Percentiles rank a stretch among this genome's conserved stretches.
phyloP scores from a whole-genome alignment of 2,329 filamentous ascomycete genomes.

The Fusarium verrucosum region DNA sequence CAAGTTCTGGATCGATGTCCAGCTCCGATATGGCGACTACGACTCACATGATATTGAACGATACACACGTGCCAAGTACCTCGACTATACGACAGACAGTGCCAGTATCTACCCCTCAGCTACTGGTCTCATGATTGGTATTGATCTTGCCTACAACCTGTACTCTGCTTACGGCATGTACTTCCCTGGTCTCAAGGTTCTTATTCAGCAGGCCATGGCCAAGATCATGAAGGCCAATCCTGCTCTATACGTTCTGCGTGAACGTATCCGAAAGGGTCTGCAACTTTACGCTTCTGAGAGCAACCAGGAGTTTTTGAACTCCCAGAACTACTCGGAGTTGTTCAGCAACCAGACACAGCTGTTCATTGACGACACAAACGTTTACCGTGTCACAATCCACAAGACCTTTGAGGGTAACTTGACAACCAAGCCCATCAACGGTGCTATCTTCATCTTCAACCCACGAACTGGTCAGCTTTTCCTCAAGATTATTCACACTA shows the following conservation, averaged over 20 bases:
- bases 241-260: slow-evolving; percentile 91
- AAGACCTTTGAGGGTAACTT: slow-evolving; percentile 99
- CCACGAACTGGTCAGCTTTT: slow-evolving; percentile 97
- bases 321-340: slow-evolving; percentile 97
- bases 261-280: slow-evolving; percentile 97
- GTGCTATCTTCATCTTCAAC: slow-evolving; percentile 99
- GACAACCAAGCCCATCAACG: slow-evolving; percentile 99
- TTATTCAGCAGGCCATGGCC: slow-evolving; percentile 97
- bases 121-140: slow-evolving; percentile 96
- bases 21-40: slow-evolving; percentile 96
- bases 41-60: slow-evolving; percentile 99
- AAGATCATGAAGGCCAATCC: slow-evolving; percentile 99
- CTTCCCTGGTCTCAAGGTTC: slow-evolving; percentile 95
- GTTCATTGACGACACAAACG: slow-evolving; percentile 99
- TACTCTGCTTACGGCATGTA: slow-evolving; percentile 99
- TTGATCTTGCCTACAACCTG: slow-evolving; percentile 96
- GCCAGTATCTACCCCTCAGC: slow-evolving; percentile 98
- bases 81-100: slow-evolving; percentile 98
- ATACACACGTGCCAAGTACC: slow-evolving; percentile 96
- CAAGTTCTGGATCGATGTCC: slow-evolving; percentile 99
- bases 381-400: slow-evolving; percentile 99
- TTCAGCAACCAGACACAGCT: slow-evolving; percentile 99
- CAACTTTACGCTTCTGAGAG: slow-evolving; percentile 98
- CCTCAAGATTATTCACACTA: slow-evolving; percentile 99
- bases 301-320: slow-evolving; percentile 99